These are phyloP conservation scores for Colletotrichum paranaense DNA, from an alignment of 2,329 filamentous ascomycete species.

Conservation along the genomic window DNA sequence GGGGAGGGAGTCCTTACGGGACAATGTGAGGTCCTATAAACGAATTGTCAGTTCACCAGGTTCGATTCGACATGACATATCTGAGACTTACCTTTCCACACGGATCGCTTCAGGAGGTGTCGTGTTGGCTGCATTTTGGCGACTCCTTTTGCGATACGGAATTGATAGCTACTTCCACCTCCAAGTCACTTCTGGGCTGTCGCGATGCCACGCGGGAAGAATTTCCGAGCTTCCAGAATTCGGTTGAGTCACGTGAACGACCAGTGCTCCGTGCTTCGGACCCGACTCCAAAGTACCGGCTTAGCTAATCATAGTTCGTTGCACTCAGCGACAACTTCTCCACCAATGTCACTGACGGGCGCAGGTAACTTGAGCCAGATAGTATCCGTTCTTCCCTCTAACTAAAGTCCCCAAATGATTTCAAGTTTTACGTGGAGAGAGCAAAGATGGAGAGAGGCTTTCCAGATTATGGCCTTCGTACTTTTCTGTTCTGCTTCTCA, in stretches of 20 bases:
- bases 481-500: neutral
- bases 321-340: too few relatives aligned
- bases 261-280: neutral
- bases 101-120: conserved; percentile 77
- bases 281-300: neutral
- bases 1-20: conserved; percentile 54
- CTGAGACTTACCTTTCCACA: conserved; percentile 81
- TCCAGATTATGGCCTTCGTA: too few relatives aligned
- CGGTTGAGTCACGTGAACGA: conserved; percentile 23
- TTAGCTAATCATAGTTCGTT: neutral
- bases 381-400: too few relatives aligned
- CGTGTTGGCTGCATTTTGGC: conserved; percentile 75
- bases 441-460: neutral
- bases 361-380: too few relatives aligned
- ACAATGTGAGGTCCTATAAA: conserved; percentile 62
- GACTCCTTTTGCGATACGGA: conserved; percentile 1
- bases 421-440: too few relatives aligned
- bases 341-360: too few relatives aligned
- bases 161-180: conserved; percentile 2
- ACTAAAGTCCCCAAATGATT: too few relatives aligned
- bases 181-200: neutral
- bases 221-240: conserved; percentile 32
- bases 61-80: neutral
- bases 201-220: conserved; percentile 26
- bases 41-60: neutral